A percentile compares a stretch with the other conserved stretches of the same genome.
Conservation (phyloP, 2,329 filamentous ascomycete species). For the Botrytis pseudocinerea region DNA sequence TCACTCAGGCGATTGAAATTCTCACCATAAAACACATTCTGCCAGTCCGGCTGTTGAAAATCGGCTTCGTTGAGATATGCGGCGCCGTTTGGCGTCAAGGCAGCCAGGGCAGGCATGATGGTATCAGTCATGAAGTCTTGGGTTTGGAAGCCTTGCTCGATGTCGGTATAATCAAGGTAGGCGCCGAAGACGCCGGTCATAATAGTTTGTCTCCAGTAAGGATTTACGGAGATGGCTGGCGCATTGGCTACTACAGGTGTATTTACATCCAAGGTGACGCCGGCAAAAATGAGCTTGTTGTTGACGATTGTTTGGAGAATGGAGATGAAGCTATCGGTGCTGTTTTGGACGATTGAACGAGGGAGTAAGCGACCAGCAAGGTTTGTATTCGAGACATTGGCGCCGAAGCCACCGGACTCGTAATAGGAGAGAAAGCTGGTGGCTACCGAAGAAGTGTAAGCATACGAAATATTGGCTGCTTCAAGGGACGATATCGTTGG, state of each 20-base stretch:
- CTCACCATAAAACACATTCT: neutral
- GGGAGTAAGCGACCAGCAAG: neutral
- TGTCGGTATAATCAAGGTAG: neutral
- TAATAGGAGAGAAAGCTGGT: neutral
- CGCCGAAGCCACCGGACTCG: neutral
- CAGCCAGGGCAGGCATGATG: neutral
- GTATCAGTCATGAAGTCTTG: constrained; percentile 3
- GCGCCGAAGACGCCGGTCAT: constrained; percentile 10
- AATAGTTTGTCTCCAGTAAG: constrained; percentile 20
- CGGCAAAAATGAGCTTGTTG: constrained; percentile 9
- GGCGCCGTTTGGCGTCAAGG: neutral
- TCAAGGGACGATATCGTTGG: neutral
- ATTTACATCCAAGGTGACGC: constrained; percentile 21
- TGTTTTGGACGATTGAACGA: neutral
- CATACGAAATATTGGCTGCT: neutral
- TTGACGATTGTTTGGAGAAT: constrained; percentile 5
- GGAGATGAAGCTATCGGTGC: neutral
- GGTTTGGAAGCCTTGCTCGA: neutral
- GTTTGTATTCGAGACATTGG: neutral
- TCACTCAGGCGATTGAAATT: neutral
- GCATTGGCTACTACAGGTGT: neutral
- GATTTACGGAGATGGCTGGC: constrained; percentile 14
- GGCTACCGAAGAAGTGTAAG: constrained; percentile 1
- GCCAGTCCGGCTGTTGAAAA: constrained; percentile 11
- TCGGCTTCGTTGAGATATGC: constrained; percentile 8